Base-by-base conservation (phyloP, 2,329 filamentous ascomycete species). In the Aspergillus sp. region DNA sequence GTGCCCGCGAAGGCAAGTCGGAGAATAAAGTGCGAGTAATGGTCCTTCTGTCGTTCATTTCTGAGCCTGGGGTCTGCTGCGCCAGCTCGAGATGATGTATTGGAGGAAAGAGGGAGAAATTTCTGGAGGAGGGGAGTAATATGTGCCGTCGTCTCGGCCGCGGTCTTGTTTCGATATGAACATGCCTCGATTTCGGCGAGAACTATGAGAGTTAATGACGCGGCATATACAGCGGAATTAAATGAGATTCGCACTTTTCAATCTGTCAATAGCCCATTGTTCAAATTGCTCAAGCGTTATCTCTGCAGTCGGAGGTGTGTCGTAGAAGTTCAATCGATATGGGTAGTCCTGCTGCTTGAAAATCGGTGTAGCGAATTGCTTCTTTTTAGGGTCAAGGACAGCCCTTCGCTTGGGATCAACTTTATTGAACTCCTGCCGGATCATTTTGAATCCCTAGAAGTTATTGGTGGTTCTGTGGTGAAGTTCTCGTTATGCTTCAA, bases 261-360 rank as follows among this genome's bases (percentile, higher is more conserved):
- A 75, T 57, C 95, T 83, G 69, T 96, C 90, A 69, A 99, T 98
- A 11, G 93, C 95, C 95, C 95, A 99, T 83, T 96, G 92, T 73
- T 99, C 95, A 69, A 99, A 99, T 72, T 99, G 88, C 72, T 99
- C 95, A 42, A 99, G 86, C 0, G 91, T 96, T 66, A 99, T 95
- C 71, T 99, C 95, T 48, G 90, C 89, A 0, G 92, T 97, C 0
- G 95, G 95, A 46, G 95, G 90, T 24, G 88, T 83, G 44, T 86
- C 80, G 78, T 99, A 99, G 76, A 97, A 93, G 80, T 96, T 99
- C 69, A 99, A 84, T 56, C 93, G 89, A 74, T 93, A 83, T 13
- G 88, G 86, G 73, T 98, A 99, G 44, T 89, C 82, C 56, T 88
- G 83, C 64, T 91, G 86, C 74, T 90, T 88, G 80, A 87, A 96